Conservation (phyloP, 371 early-diverging fungal species). For the Mortierella sp. region DNA sequence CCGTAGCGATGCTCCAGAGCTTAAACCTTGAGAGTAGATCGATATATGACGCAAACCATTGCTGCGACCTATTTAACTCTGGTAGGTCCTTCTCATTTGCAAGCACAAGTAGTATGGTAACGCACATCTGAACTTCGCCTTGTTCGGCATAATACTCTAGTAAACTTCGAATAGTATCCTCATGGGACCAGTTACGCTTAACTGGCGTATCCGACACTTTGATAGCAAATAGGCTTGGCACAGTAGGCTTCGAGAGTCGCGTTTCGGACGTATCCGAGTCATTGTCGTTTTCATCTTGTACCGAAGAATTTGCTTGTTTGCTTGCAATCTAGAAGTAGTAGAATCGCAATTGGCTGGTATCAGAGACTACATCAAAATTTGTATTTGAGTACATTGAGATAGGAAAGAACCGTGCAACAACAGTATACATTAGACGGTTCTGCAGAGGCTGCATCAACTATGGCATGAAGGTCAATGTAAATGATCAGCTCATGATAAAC, state of each 20-base stretch:
- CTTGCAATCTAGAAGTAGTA: conserved; percentile 1
- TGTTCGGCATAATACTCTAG: conserved; percentile 83
- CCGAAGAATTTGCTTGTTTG: conserved; percentile 3
- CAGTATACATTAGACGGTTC: conserved; percentile 7
- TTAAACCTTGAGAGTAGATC: conserved; percentile 85
- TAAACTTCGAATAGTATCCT: conserved; percentile 66
- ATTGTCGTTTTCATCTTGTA: conserved; percentile 16
- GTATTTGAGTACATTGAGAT: neutral
- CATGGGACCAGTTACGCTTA: conserved; percentile 67
- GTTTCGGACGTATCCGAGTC: conserved; percentile 30
- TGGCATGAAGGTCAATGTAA: neutral
- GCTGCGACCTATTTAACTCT: conserved; percentile 66
- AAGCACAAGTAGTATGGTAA: conserved; percentile 76
- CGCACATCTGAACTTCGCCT: conserved; percentile 91
- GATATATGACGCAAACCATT: conserved; percentile 82
- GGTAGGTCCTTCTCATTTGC: conserved; percentile 58
- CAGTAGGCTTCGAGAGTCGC: conserved; percentile 1
- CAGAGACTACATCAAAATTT: neutral
- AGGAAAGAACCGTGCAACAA: neutral
- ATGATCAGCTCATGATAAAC: neutral
- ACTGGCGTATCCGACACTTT: conserved; percentile 58
- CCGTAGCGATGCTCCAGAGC: conserved; percentile 77
- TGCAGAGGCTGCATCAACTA: conserved; percentile 18
- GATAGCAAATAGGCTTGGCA: conserved; percentile 45
- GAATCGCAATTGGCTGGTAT: neutral